A percentile compares a stretch with the other conserved stretches of the same genome.
Conservation (phyloP, 371 early-diverging fungal species). For the Parasitella parasitica region DNA sequence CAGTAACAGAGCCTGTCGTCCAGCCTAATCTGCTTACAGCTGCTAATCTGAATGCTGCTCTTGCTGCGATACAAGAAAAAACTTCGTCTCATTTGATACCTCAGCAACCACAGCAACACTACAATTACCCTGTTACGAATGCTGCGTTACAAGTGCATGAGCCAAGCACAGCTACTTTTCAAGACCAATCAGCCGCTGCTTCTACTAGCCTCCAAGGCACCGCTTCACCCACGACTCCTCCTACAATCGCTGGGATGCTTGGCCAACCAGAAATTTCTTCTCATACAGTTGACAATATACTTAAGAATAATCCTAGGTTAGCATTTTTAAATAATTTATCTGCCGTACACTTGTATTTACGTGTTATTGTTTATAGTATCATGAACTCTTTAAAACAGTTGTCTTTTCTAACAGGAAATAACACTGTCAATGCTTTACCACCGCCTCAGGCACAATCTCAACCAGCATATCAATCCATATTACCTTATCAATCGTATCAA, state of each 20-base stretch:
- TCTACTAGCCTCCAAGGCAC: background rate
- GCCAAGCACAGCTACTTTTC: background rate
- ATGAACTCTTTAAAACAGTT: conserved; percentile 8
- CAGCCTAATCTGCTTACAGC: background rate
- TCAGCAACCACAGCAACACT: background rate
- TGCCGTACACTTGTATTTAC: background rate
- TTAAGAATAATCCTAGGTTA: conserved; percentile 17
- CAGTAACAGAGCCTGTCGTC: background rate
- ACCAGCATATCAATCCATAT: background rate
- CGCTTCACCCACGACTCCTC: background rate
- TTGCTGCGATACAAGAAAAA: background rate
- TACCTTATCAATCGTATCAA: background rate
- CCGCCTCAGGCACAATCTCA: background rate
- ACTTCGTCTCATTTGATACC: background rate
- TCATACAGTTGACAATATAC: conserved; percentile 8
- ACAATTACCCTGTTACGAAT: background rate
- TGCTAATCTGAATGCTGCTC: background rate
- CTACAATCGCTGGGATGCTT: background rate
- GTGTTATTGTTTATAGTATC: background rate
- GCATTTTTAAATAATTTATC: background rate
- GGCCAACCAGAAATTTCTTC: background rate
- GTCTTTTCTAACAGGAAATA: conserved; percentile 3
- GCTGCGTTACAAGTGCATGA: background rate
- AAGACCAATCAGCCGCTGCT: background rate
- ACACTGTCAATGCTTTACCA: background rate